Base-by-base conservation (phyloP, 495 filamentous ascomycete species). In the Pyrenula massariospora region DNA sequence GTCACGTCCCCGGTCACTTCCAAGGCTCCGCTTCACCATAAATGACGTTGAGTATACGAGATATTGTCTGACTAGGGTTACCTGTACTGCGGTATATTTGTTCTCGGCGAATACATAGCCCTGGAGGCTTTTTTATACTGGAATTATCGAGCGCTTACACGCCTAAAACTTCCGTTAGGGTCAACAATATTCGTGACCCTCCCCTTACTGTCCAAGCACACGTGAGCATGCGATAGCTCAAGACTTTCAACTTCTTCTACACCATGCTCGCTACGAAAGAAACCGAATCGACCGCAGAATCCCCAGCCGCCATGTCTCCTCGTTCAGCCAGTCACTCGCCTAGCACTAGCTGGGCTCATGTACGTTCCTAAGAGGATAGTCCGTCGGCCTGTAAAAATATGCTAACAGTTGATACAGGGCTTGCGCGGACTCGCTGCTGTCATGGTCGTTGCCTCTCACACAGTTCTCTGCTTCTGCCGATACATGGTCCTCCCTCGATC, bases 341-440 rank as follows among this genome's bases (percentile, higher is more conserved):
- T 15, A 42, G 31, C 31, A 42, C 31, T 15, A 49, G 55, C 48
- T 63, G 61, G 61, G 59, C 57, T 1, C 59, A 63, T 57, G 61
- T 63, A 52, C 22, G 59, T 31, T 15, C 1, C 54, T 19, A 42
- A 2, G 31, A n/a, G 1, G 53, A 42, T 54, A 15, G 23, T 12
- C 54, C 22, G 24, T 11, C 54, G 15, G 12, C 10, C 53, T 22
- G 11, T 12, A 8, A 19, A 12, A 53, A 11, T n/a, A 36, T 23
- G 24, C 50, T 15, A 23, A 60, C 22, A 22, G 31, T 47, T 11
- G 8, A 24, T 24, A 53, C 57, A 80, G 77, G 79, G 79, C 55
- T 71, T 83, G 10, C 69, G 79, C 42, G 79, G 79, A 54, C 62
- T 82, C 24, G 78, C 77, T 5, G 80, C 79, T 10, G 65, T 79